phyloP scores from a whole-genome alignment of 1,139 yeast genomes.

The Hansenula lynferdii region DNA sequence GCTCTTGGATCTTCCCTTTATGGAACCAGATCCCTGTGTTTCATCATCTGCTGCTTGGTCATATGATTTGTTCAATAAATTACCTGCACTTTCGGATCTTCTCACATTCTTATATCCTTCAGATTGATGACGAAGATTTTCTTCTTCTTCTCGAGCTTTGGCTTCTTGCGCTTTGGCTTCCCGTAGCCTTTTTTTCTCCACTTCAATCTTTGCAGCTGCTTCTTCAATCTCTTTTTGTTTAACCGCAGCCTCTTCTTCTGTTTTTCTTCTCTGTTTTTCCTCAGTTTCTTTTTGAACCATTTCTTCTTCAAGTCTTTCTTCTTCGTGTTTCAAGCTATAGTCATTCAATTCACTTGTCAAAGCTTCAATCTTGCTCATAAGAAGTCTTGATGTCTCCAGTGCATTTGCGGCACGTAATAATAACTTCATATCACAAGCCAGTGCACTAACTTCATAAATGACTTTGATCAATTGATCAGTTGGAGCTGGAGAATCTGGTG shows the following conservation, averaged over 20 bases:
- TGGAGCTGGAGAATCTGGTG: constrained; percentile 49
- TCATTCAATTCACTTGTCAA: constrained; percentile 14
- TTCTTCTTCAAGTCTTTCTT: constrained; percentile 4
- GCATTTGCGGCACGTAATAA: constrained; percentile 60
- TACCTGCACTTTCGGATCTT: not conserved
- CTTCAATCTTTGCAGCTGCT: not conserved
- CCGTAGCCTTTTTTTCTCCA: not conserved
- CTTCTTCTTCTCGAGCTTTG: not conserved
- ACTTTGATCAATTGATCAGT: constrained; percentile 50
- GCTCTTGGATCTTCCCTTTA: not conserved
- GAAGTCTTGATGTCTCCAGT: constrained; percentile 48
- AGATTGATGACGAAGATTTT: not conserved
- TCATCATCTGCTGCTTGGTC: not conserved
- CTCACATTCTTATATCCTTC: not conserved
- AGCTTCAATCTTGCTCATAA: constrained; percentile 30
- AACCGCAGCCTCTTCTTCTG: not conserved
- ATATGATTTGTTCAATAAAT: not conserved
- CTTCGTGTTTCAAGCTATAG: constrained; percentile 11
- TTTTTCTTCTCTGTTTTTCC: constrained; percentile 1
- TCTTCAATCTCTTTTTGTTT: not conserved
- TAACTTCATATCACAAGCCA: constrained; percentile 59
- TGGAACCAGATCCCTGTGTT: not conserved
- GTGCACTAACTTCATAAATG: constrained; percentile 54
- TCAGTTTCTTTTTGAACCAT: constrained; percentile 2
- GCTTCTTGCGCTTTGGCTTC: not conserved